Evolutionary conservation across 495 filamentous ascomycete genomes (phyloP).

Genomic region (Xylaria intraflava): DNA sequence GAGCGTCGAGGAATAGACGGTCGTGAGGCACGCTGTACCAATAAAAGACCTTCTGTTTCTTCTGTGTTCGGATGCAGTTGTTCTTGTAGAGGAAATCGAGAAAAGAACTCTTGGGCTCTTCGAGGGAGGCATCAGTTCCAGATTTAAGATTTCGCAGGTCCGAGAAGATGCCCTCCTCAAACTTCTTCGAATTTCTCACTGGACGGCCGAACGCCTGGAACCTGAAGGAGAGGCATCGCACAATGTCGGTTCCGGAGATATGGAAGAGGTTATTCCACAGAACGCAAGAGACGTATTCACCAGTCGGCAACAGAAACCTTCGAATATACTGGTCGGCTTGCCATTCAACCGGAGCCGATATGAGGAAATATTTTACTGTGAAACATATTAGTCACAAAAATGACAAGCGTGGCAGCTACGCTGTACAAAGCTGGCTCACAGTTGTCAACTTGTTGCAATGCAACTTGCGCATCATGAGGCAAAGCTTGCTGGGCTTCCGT

Average conservation of each 20-base stretch:
- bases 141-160: slow-evolving; percentile 97
- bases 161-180: slow-evolving; percentile 98
- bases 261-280: slow-evolving; percentile 99
- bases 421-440: slow-evolving; percentile 51
- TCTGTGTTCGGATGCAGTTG: slow-evolving; percentile 98
- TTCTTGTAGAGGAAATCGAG: slow-evolving; percentile 99
- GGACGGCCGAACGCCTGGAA: slow-evolving; percentile 98
- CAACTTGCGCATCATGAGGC: slow-evolving; percentile 93
- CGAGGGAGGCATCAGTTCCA: slow-evolving; percentile 95
- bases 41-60: slow-evolving; percentile 99
- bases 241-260: slow-evolving; percentile 97
- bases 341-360: slow-evolving; percentile 98
- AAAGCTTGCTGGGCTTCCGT: slow-evolving; percentile 92
- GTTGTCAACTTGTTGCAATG: slow-evolving; percentile 96
- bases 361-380: slow-evolving; percentile 97
- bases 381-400: neutral
- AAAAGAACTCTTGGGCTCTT: slow-evolving; percentile 97
- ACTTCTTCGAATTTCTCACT: slow-evolving; percentile 99
- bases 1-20: slow-evolving; percentile 90
- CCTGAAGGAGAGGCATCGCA: slow-evolving; percentile 94
- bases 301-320: slow-evolving; percentile 88
- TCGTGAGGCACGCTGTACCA: slow-evolving; percentile 99
- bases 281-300: slow-evolving; percentile 97
- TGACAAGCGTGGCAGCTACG: slow-evolving; percentile 15
- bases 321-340: slow-evolving; percentile 92